Percentiles rank a stretch among this genome's conserved stretches.
Conservation (phyloP, 768 basidiomycete species). For the Erythrobasidium yunnanense region DNA sequence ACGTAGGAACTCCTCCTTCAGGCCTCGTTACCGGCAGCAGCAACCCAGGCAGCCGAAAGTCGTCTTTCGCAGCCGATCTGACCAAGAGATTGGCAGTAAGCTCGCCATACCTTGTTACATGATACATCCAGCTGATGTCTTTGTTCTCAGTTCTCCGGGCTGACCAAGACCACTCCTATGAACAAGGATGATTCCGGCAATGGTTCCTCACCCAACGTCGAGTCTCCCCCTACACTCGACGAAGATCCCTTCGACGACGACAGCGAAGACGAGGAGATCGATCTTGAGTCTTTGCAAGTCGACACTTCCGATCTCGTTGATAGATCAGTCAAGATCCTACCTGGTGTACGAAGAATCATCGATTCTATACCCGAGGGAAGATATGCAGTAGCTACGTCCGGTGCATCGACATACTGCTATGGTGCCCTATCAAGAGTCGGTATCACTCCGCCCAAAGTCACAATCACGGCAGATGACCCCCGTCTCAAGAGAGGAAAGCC, state of each 20-base stretch:
- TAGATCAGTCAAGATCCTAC: conserved; percentile 52
- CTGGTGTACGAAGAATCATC: conserved; percentile 58
- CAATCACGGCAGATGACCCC: conserved; percentile 66
- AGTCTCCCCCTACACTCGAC: conserved; percentile 32
- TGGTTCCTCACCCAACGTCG: background rate
- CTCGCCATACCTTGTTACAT: too few species aligned
- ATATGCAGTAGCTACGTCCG: conserved; percentile 64
- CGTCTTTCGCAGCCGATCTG: conserved; percentile 29
- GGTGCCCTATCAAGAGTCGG: conserved; percentile 64
- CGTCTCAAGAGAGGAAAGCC: conserved; percentile 51
- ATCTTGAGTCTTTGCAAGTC: conserved; percentile 50
- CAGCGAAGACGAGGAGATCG: conserved; percentile 49
- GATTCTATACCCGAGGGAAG: conserved; percentile 55
- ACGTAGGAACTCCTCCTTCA: conserved; percentile 8
- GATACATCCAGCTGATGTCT: too few species aligned
- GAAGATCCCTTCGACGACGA: conserved; percentile 37
- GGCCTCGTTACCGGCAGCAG: too few species aligned
- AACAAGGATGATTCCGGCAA: conserved; percentile 30
- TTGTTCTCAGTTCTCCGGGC: conserved; percentile 21
- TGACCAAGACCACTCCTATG: conserved; percentile 32
- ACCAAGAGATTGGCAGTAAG: conserved; percentile 30
- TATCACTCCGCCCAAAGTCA: conserved; percentile 56
- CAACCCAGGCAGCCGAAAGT: conserved; percentile 18
- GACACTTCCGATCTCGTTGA: conserved; percentile 48
- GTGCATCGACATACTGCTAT: conserved; percentile 47